Evolutionary conservation across 2,329 filamentous ascomycete genomes (phyloP).

Genomic region (Aspergillus brunneoviolaceus): DNA sequence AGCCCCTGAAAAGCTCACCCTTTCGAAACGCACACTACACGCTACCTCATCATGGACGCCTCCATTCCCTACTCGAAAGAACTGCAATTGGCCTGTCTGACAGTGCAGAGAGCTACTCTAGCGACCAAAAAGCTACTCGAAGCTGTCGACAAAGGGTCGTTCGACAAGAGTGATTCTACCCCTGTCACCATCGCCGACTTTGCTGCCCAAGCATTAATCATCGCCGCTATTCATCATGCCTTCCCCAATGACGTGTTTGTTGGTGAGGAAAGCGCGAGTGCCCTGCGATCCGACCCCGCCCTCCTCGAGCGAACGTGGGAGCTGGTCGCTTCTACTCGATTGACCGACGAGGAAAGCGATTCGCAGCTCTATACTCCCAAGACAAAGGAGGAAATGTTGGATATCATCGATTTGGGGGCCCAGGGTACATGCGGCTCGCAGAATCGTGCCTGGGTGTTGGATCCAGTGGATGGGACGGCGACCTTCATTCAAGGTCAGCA

Average conservation of each 20-base stretch:
- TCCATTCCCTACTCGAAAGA: slow-evolving; percentile 35
- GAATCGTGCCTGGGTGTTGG: slow-evolving; percentile 60
- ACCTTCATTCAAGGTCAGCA: slow-evolving; percentile 62
- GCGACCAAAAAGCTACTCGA: slow-evolving; percentile 57
- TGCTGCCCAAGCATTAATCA: slow-evolving; percentile 62
- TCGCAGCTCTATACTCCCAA: slow-evolving; percentile 41
- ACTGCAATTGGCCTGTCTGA: slow-evolving; percentile 39
- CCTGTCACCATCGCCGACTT: slow-evolving; percentile 66
- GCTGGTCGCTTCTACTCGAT: slow-evolving; percentile 46
- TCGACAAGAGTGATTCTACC: slow-evolving; percentile 58
- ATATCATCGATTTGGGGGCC: slow-evolving; percentile 61
- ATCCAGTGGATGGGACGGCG: slow-evolving; percentile 65
- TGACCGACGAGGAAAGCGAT: slow-evolving; percentile 36
- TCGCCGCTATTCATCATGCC: slow-evolving; percentile 53
- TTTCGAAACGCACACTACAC: neutral
- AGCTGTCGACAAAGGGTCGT: slow-evolving; percentile 49
- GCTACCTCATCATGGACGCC: slow-evolving; percentile 24
- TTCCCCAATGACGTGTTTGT: slow-evolving; percentile 60
- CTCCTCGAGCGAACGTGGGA: slow-evolving; percentile 58
- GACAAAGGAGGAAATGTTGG: slow-evolving; percentile 57
- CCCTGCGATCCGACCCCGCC: slow-evolving; percentile 49
- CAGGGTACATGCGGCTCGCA: slow-evolving; percentile 39
- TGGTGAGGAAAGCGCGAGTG: slow-evolving; percentile 60
- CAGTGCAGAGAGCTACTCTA: slow-evolving; percentile 57
- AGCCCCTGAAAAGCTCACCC: neutral